Base-by-base conservation (phyloP, 192 early-diverging fungal species). In the Lobosporangium transversale region DNA sequence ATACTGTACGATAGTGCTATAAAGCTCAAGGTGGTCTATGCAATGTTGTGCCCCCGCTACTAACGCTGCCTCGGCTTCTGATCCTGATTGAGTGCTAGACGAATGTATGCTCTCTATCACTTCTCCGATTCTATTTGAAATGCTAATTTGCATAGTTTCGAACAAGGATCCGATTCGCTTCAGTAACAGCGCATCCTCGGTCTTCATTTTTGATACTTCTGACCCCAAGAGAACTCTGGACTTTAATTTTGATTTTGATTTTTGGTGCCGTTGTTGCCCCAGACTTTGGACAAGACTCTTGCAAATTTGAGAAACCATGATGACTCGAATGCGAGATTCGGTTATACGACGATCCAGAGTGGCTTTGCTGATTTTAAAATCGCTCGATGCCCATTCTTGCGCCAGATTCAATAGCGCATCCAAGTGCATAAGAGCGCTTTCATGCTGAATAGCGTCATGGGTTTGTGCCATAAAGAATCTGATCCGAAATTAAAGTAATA, bases 1-100 rank as follows among this genome's bases (percentile, higher is more conserved):
- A 32, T 76, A 76, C 0, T 53, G 30, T 8, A 67, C 59, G 31
- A 76, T 35, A 8, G 73, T 67, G 45, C 30, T 61, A 21, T 56
- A 67, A 5, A 67, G 27, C 32, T 76, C 73, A 52, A 76, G 35
- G 20, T 76, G 64, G 27, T 76, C 73, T 37, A 67, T 62, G n/a
- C 58, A 66, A n/a, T 65, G 37, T 24, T 53, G 49, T 0, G 70
- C 56, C 9, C 58, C 56, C n/a, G 31, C 56, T 0, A 48, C 18
- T 1, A 58, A 30, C 1, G 11, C 14, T n/a, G n/a, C n/a, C n/a
- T n/a, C n/a, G n/a, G n/a, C n/a, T n/a, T n/a, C n/a, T n/a, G n/a
- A n/a, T n/a, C n/a, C n/a, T n/a, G n/a, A n/a, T n/a, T n/a, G n/a
- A 32, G 7, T 26, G 8, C 29, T 15, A 5, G 44, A 60, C 1